Evolutionary conservation across 2,329 filamentous ascomycete species (phyloP), one percentile per base, ranked within the genome.

Genomic region (Escovopsis weberi): DNA sequence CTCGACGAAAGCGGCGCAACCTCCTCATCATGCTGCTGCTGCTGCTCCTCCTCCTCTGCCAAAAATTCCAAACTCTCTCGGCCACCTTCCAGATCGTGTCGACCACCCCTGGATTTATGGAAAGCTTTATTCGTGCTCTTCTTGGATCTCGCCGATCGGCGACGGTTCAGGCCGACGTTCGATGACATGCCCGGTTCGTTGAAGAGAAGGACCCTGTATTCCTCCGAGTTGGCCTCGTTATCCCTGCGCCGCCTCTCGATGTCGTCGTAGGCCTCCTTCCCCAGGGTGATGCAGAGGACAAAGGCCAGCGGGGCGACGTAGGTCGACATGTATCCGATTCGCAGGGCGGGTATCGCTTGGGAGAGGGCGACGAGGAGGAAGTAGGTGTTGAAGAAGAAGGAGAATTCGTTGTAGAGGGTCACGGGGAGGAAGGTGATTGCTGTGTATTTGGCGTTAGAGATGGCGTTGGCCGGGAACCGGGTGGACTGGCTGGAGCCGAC

Each of bases 361-460:
- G 89, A 96, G 40, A 96, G 64, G 6, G 91, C 93, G 40, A 98
- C 91, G 26, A 96, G 78, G 43, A 98, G 70, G 60, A 98, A 98
- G 60, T 98, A 98, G 70, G 96, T 85, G 72, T 98, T 98, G 72
- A 98, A 94, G 66, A 98, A 98, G 68, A 96, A 98, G 46, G 89
- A 95, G 60, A 98, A 98, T 59, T 98, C 91, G 65, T 96, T 96
- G 64, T 95, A 98, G 19, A 98, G 69, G 0, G 91, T 98, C 41
- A 89, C 72, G 2, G 93, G 93, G 12, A 98, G 72, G 62, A 98
- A 98, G 41, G 84, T 94, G 68, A 88, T 82, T 1, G 88, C 79
- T 28, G 89, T 96, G 61, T 98, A 98, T 70, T 96, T 98, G 43
- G 91, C 89, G 59, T 98, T 96, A 33, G 89, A 96, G 39, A 98